phyloP scores from a whole-genome alignment of 768 basidiomycete genomes.

The Naematelia aurantialba region DNA sequence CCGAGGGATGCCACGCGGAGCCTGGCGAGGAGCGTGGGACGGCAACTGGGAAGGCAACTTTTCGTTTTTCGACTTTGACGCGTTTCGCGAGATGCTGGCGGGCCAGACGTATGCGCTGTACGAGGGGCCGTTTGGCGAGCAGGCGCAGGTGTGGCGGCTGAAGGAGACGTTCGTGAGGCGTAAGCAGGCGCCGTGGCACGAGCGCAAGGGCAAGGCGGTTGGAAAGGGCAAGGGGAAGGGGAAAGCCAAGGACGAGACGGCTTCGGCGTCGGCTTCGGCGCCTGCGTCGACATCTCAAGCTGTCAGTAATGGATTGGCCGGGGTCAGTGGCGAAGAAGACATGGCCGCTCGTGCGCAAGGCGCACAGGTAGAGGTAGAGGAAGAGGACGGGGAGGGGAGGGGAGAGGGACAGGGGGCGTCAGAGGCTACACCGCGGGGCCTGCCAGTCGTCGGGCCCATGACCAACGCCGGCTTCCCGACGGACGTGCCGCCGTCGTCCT shows the following conservation, averaged over 20 bases:
- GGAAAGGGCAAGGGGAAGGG: conserved; percentile 6
- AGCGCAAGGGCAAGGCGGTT: conserved; percentile 3
- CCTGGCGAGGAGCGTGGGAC: conserved; percentile 37
- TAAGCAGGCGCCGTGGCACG: conserved; percentile 3
- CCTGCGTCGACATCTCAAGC: too few relatives aligned
- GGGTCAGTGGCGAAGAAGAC: too few relatives aligned
- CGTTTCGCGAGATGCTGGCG: conserved; percentile 56
- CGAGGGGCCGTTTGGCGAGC: conserved; percentile 70
- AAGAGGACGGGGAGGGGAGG: conserved; percentile 5
- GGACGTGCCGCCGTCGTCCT: conserved; percentile 15
- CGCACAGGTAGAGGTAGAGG: neutral
- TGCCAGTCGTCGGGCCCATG: conserved; percentile 33
- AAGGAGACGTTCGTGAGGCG: conserved; percentile 42
- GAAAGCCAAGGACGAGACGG: conserved; percentile 3
- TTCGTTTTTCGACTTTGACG: conserved; percentile 72
- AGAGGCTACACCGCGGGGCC: conserved; percentile 8
- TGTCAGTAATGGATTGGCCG: too few relatives aligned
- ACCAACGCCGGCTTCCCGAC: conserved; percentile 39
- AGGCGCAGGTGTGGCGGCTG: conserved; percentile 85
- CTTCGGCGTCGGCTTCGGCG: too few relatives aligned
- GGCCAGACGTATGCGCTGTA: conserved; percentile 65
- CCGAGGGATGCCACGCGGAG: conserved; percentile 34
- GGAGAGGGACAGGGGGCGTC: neutral
- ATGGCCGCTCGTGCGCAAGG: too few relatives aligned
- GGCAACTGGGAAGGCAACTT: conserved; percentile 49